These are phyloP conservation scores for Trichoderma harzianum DNA, from an alignment of 2,329 filamentous ascomycete genomes.

Conservation along the genomic window DNA sequence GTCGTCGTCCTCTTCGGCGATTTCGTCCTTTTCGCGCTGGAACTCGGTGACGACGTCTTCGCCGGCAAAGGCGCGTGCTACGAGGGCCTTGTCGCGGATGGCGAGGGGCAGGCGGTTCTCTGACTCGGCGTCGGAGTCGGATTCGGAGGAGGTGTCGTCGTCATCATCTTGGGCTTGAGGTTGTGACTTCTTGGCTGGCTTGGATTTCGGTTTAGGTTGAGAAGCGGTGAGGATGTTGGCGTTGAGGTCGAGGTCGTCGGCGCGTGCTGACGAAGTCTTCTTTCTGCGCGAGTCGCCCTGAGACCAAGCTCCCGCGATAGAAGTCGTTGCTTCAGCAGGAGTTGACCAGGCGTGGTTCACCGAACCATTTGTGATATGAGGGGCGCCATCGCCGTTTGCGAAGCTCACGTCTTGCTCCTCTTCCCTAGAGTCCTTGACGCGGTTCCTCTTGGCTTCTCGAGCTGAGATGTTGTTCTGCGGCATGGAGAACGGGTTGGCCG, in stretches of 20 bases:
- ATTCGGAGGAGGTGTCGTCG: conserved; percentile 40
- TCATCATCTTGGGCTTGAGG: conserved; percentile 24
- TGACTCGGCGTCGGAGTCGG: conserved; percentile 44
- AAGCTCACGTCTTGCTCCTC: conserved; percentile 25
- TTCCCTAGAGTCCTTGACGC: conserved; percentile 23
- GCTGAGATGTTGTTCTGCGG: conserved; percentile 20
- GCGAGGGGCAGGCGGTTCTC: conserved; percentile 54
- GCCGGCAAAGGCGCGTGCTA: conserved; percentile 82
- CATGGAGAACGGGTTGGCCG: conserved; percentile 31
- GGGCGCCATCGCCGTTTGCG: conserved; percentile 21
- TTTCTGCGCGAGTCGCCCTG: conserved; percentile 37
- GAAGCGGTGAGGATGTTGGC: conserved; percentile 34
- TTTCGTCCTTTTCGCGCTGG: conserved; percentile 70
- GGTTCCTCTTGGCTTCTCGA: conserved; percentile 30
- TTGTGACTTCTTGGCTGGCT: neutral
- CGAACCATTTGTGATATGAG: conserved; percentile 22
- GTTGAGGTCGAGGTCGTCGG: conserved; percentile 41
- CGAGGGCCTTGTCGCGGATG: conserved; percentile 62
- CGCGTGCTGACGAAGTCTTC: conserved; percentile 31
- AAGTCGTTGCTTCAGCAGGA: conserved; percentile 24
- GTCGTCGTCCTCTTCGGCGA: conserved; percentile 73
- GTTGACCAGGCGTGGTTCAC: conserved; percentile 23
- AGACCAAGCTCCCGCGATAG: conserved; percentile 43
- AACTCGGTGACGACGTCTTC: conserved; percentile 83
- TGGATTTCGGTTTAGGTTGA: conserved; percentile 31